Percentiles rank a stretch among this genome's conserved stretches.
Conservation (phyloP, 306 rosid species). For the Prunus davidiana region DNA sequence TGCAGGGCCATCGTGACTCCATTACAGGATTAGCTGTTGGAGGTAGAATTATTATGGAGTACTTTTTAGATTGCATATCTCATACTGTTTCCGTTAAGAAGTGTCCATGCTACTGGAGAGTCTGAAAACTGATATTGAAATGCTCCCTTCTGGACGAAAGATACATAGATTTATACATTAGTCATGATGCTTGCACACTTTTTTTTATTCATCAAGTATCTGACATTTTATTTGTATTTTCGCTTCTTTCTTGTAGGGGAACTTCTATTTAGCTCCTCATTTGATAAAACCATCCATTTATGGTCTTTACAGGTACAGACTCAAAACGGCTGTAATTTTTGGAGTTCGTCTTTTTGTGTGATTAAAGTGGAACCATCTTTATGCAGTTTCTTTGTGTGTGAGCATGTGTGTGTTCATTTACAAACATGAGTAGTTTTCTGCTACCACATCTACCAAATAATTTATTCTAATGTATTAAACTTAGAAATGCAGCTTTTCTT, state of each 20-base stretch:
- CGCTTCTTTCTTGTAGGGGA: slow-evolving; percentile 54
- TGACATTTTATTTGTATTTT: slow-evolving; percentile 27
- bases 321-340: slow-evolving; percentile 16
- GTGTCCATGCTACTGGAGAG: neutral
- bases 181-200: neutral
- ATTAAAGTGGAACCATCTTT: slow-evolving; percentile 8
- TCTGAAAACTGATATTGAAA: neutral
- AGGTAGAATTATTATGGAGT: slow-evolving; percentile 43
- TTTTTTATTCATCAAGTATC: slow-evolving; percentile 7
- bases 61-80: neutral
- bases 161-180: neutral
- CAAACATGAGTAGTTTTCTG: neutral
- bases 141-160: neutral
- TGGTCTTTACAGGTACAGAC: slow-evolving; percentile 88
- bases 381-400: neutral
- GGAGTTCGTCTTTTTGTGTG: slow-evolving; percentile 3
- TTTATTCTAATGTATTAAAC: neutral
- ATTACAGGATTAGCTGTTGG: slow-evolving; percentile 77
- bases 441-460: slow-evolving; percentile 2
- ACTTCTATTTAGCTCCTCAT: slow-evolving; percentile 86
- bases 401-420: neutral
- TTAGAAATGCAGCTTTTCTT: neutral
- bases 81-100: neutral
- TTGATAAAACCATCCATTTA: slow-evolving; percentile 73
- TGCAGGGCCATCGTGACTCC: slow-evolving; percentile 79